phyloP scores from a whole-genome alignment of 345 rosid genomes.

The Eucalyptus erythrocorys region DNA sequence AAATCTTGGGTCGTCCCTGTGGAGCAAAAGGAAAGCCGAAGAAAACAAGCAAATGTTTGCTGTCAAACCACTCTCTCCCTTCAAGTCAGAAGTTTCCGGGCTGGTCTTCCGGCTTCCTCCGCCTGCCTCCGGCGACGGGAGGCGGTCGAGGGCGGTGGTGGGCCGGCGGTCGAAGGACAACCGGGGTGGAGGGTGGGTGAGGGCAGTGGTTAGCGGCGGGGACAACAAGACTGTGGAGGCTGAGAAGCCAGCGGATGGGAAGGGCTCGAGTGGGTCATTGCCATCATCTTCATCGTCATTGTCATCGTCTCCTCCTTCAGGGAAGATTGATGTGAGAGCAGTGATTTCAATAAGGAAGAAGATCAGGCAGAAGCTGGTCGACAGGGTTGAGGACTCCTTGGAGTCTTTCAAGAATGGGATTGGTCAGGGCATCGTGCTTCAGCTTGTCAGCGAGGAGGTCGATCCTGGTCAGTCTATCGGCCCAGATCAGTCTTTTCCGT shows the following conservation, averaged over 20 bases:
- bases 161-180: background rate
- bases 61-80: slow-evolving; percentile 11
- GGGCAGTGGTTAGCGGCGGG: slow-evolving; percentile 53
- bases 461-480: slow-evolving; percentile 45
- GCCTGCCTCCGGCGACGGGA: background rate
- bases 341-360: slow-evolving; percentile 70
- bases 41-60: slow-evolving; percentile 12
- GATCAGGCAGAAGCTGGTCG: slow-evolving; percentile 60
- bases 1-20: background rate
- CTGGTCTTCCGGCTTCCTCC: slow-evolving; percentile 12
- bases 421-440: slow-evolving; percentile 74
- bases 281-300: slow-evolving; percentile 3
- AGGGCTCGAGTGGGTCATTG: slow-evolving; percentile 6
- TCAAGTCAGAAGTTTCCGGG: slow-evolving; percentile 30
- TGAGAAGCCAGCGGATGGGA: background rate
- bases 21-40: background rate
- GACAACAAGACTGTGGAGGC: slow-evolving; percentile 37
- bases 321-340: slow-evolving; percentile 37
- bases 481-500: background rate
- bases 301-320: slow-evolving; percentile 4
- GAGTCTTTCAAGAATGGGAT: slow-evolving; percentile 64
- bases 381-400: slow-evolving; percentile 57
- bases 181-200: slow-evolving; percentile 3
- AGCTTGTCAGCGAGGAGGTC: slow-evolving; percentile 67
- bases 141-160: background rate